Base-by-base conservation (phyloP, 2,329 filamentous ascomycete species). In the Alternaria infectoria region DNA sequence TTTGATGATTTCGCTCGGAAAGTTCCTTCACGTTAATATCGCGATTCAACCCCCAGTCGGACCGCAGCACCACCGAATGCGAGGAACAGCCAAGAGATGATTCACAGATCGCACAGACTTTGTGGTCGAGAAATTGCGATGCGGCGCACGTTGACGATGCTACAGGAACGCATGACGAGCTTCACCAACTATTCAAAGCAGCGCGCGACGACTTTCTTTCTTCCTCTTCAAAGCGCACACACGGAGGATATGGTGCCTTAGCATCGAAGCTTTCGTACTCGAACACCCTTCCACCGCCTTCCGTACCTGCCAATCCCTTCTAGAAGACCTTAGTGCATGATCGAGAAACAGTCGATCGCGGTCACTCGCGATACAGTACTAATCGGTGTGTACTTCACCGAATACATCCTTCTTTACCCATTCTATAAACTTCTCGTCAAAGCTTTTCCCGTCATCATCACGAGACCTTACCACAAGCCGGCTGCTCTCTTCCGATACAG, bases 291-390 rank as follows among this genome's bases (percentile, higher is more conserved):
- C 47, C 51, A 19, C 46, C 40, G 19, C 46, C 57, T 15, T 44
- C n/a, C n/a, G 28, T 23, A 28, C 40, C 36, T n/a, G 17, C 46
- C 26, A 28, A 56, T 12, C 60, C 65, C 46, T 54, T 50, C 17
- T 47, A 43, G 13, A 64, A 63, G 36, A 68, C 62, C 11, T 13
- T 23, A 10, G 49, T 43, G 54, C 65, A 61, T 74, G 72, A 52
- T 70, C 36, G 51, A 75, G 71, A 54, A 75, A 75, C 0, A 76
- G 45, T 4, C 68, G 68, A 25, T 71, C 71, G 63, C 74, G 71
- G 6, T 57, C 64, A 9, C 73, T 68, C 6, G 63, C 62, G 19
- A 63, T 17, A 7, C 10, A 3, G 10, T 51, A 32, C 12, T 21
- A 26, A 32, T 51, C 13, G n/a, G 15, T 49, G 23, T 17, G 6